Conservation (phyloP, 2,329 filamentous ascomycete genomes). For the Aureobasidium subglaciale region DNA sequence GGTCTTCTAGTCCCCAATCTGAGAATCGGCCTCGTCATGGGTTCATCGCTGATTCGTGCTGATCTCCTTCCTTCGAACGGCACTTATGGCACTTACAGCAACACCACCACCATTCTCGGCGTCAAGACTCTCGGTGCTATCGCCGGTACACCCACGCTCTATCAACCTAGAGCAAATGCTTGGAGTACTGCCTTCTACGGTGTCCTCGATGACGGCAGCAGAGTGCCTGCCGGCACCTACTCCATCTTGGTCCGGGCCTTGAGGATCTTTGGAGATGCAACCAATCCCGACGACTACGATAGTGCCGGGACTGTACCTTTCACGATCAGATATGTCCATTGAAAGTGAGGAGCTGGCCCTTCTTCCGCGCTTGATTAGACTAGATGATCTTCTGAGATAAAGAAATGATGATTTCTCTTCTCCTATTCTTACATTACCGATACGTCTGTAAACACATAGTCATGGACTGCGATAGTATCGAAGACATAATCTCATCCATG, state of each 20-base stretch:
- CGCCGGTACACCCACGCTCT: conserved; percentile 18
- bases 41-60: conserved; percentile 16
- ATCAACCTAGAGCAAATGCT: conserved; percentile 19
- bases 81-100: conserved; percentile 1
- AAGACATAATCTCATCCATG: too few species aligned
- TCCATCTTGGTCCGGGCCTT: conserved; percentile 25
- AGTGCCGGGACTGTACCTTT: conserved; percentile 23
- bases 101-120: conserved; percentile 13
- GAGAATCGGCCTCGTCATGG: conserved; percentile 16
- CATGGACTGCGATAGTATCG: too few species aligned
- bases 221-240: conserved; percentile 25
- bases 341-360: background rate
- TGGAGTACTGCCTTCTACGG: conserved; percentile 20
- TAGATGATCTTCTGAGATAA: too few species aligned
- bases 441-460: too few species aligned
- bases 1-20: conserved; percentile 22
- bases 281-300: conserved; percentile 23
- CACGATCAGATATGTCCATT: conserved; percentile 16
- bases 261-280: conserved; percentile 25
- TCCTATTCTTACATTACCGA: too few species aligned
- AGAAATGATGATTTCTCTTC: too few species aligned
- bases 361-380: too few species aligned
- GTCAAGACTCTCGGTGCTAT: conserved; percentile 17
- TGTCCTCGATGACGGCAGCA: conserved; percentile 23
- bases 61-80: conserved; percentile 14